These are phyloP conservation scores for Pseudomonodictys pantanalensis DNA, from an alignment of 495 filamentous ascomycete genomes.

Conservation along the genomic window DNA sequence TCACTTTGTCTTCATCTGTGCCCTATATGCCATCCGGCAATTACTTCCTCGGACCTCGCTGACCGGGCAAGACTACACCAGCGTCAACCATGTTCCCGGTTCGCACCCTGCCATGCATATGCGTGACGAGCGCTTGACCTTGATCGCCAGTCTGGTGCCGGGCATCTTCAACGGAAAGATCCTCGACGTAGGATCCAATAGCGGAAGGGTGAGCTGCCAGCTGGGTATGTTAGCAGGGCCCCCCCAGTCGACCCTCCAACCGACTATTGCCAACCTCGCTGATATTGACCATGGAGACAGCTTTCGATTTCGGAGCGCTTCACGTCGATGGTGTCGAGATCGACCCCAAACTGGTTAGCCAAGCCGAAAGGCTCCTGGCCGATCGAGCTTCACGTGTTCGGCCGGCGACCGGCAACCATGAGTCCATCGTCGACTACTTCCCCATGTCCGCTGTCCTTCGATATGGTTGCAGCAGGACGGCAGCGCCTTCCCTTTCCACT, in stretches of 20 bases:
- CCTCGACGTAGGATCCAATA: conserved; percentile 45
- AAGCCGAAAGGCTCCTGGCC: conserved; percentile 38
- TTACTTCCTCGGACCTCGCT: conserved; percentile 5
- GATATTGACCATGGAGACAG: conserved; percentile 34
- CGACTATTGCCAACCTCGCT: conserved; percentile 32
- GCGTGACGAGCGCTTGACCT: conserved; percentile 39
- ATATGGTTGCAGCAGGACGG: conserved; percentile 26
- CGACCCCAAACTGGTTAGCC: conserved; percentile 37
- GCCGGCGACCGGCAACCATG: conserved; percentile 9
- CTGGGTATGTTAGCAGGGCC: conserved; percentile 36
- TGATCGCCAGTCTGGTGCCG: conserved; percentile 33
- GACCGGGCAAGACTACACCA: conserved; percentile 2
- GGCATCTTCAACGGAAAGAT: conserved; percentile 37
- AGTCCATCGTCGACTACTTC: conserved; percentile 37
- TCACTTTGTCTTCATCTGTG: conserved; percentile 19
- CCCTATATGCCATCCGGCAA: neutral
- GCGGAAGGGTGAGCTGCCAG: conserved; percentile 39
- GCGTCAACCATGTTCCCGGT: conserved; percentile 13
- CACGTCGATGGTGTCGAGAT: conserved; percentile 42
- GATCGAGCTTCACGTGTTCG: conserved; percentile 38
- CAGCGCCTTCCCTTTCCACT: conserved; percentile 20
- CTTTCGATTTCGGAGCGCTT: conserved; percentile 38
- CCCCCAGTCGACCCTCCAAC: conserved; percentile 21
- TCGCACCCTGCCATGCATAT: conserved; percentile 36
- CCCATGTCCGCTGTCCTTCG: conserved; percentile 42